Percentiles rank a stretch among this genome's conserved stretches.
phyloP scores from a whole-genome alignment of 768 basidiomycete species.

The Psilocybe cyanescens region DNA sequence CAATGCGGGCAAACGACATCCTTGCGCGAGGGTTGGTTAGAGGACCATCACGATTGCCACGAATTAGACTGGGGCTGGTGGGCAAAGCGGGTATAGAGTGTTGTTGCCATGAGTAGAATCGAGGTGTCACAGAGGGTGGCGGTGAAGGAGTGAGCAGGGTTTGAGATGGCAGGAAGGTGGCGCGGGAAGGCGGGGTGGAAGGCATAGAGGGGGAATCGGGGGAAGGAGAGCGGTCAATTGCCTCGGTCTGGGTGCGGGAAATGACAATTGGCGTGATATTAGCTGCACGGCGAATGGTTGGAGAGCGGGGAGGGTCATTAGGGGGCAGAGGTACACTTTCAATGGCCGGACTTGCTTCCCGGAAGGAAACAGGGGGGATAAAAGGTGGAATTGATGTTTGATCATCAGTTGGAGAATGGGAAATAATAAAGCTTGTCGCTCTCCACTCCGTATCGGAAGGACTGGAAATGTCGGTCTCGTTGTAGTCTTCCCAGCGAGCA shows the following conservation, averaged over 20 bases:
- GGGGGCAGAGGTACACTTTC: constrained; percentile 11
- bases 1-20: constrained; percentile 60
- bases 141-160: constrained; percentile 51
- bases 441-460: constrained; percentile 14
- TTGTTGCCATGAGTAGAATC: constrained; percentile 58
- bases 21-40: constrained; percentile 63
- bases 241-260: constrained; percentile 29
- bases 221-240: constrained; percentile 32
- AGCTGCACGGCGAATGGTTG: constrained; percentile 31
- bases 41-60: constrained; percentile 40
- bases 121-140: constrained; percentile 57
- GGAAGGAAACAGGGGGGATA: constrained; percentile 27
- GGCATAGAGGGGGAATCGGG: constrained; percentile 32
- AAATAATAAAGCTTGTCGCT: background rate
- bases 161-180: constrained; percentile 23
- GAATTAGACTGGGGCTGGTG: constrained; percentile 36
- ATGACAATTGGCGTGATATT: constrained; percentile 39
- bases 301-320: constrained; percentile 21
- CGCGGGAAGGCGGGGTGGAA: constrained; percentile 27
- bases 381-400: constrained; percentile 19
- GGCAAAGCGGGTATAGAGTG: constrained; percentile 32
- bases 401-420: constrained; percentile 7
- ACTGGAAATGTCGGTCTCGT: background rate
- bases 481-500: constrained; percentile 24
- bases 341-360: constrained; percentile 18